Evolutionary conservation across 2,329 filamentous ascomycete species (phyloP).

Genomic region (Nigrospora osmanthi): DNA sequence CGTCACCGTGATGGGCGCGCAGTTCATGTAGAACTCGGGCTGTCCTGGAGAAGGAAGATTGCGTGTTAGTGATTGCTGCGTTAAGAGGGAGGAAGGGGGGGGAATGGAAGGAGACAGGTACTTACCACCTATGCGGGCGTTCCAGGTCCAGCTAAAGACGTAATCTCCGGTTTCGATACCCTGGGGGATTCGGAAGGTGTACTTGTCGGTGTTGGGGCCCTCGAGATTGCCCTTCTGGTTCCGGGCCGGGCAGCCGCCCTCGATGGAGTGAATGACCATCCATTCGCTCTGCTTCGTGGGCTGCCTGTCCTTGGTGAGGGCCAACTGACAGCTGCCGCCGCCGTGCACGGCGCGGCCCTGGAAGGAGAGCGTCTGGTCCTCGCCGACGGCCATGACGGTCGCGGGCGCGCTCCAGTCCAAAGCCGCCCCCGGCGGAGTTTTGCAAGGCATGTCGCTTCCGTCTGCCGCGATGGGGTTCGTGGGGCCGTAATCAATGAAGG

Average conservation of each 20-base stretch:
- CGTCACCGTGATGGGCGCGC: slow-evolving; percentile 53
- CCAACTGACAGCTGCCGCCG: slow-evolving; percentile 68
- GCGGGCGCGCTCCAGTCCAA: slow-evolving; percentile 30
- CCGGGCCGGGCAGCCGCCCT: slow-evolving; percentile 58
- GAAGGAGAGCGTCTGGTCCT: slow-evolving; percentile 42
- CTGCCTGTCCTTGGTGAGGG: slow-evolving; percentile 52
- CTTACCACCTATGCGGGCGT: slow-evolving; percentile 53
- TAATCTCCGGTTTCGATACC: slow-evolving; percentile 55
- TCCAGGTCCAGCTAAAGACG: slow-evolving; percentile 69
- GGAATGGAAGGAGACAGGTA: not conserved
- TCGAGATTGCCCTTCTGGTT: slow-evolving; percentile 41
- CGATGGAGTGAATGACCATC: slow-evolving; percentile 64
- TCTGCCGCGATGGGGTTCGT: slow-evolving; percentile 50
- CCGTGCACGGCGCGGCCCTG: slow-evolving; percentile 58
- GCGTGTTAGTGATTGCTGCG: not conserved
- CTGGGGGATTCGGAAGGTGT: slow-evolving; percentile 50
- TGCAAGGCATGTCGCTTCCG: slow-evolving; percentile 63
- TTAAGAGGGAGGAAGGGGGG: not conserved
- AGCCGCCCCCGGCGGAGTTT: slow-evolving; percentile 32
- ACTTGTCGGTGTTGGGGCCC: slow-evolving; percentile 33
- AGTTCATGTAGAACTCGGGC: slow-evolving; percentile 74
- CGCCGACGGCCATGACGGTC: slow-evolving; percentile 49
- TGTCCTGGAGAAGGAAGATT: not conserved
- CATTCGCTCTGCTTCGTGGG: slow-evolving; percentile 50
- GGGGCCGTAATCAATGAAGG: slow-evolving; percentile 23